Conservation (phyloP, 75 land plant species). For the Pseudotsuga menziesii region DNA sequence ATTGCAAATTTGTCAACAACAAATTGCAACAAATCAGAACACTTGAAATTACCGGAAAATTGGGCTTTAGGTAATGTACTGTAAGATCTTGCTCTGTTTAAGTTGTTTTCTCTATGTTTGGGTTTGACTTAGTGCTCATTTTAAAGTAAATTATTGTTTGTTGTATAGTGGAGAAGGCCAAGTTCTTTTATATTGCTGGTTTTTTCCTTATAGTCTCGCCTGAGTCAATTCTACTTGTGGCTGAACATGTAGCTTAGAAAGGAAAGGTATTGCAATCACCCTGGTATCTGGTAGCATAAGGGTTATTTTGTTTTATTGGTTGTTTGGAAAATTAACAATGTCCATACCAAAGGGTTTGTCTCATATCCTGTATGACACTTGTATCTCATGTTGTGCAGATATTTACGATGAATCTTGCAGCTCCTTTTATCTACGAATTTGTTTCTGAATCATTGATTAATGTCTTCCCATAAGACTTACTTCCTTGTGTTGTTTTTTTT, state of each 20-base stretch:
- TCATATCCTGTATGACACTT: background rate
- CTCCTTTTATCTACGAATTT: slow-evolving; percentile 96
- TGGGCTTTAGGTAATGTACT: slow-evolving; percentile 73
- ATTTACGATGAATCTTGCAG: slow-evolving; percentile 88
- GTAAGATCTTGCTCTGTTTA: background rate
- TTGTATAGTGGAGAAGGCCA: slow-evolving; percentile 89
- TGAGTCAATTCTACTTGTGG: slow-evolving; percentile 78
- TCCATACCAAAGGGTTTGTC: background rate
- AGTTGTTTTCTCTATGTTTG: background rate
- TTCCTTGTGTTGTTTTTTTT: background rate
- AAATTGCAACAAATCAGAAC: slow-evolving; percentile 86
- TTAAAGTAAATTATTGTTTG: background rate
- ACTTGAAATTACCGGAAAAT: slow-evolving; percentile 79
- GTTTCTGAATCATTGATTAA: slow-evolving; percentile 68
- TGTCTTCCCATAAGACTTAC: slow-evolving; percentile 62
- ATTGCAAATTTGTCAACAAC: slow-evolving; percentile 96
- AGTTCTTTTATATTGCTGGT: slow-evolving; percentile 87
- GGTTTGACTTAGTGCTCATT: background rate
- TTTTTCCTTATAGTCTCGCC: slow-evolving; percentile 97
- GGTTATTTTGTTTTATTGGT: background rate
- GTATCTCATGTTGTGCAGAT: slow-evolving; percentile 34
- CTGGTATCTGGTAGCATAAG: background rate
- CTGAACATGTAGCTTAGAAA: slow-evolving; percentile 86
- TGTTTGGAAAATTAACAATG: background rate
- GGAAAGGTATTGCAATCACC: slow-evolving; percentile 53